Evolutionary conservation across 2,329 filamentous ascomycete species (phyloP).

Genomic region (Aspergillus cejpii): DNA sequence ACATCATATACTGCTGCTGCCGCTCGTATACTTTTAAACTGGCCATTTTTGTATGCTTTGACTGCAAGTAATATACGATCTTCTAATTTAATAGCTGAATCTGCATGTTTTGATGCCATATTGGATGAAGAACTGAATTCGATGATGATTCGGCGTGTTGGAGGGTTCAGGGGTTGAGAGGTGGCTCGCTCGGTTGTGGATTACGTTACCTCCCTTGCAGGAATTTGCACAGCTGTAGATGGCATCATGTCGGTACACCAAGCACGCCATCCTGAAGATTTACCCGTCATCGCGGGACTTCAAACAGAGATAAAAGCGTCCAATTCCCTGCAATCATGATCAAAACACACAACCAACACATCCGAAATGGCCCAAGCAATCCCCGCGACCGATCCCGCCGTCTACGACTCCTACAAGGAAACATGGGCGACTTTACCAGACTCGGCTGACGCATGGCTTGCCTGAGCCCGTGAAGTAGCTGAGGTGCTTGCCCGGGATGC

Average conservation of each 20-base stretch:
- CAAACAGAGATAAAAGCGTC: not conserved
- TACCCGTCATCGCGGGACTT: not conserved
- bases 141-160: too few relatives aligned
- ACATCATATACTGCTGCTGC: too few relatives aligned
- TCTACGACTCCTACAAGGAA: conserved; percentile 39
- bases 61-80: too few relatives aligned
- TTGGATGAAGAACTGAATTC: too few relatives aligned
- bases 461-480: conserved; percentile 45
- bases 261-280: not conserved
- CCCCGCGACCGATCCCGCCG: conserved; percentile 33
- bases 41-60: too few relatives aligned
- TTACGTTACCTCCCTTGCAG: rapidly evolving
- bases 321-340: too few relatives aligned
- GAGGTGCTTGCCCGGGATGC: conserved; percentile 47
- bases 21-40: too few relatives aligned
- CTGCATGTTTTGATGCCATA: too few relatives aligned
- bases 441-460: conserved; percentile 42
- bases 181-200: too few relatives aligned
- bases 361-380: conserved; percentile 14
- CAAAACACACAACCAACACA: too few relatives aligned
- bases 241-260: not conserved
- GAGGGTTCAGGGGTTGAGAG: too few relatives aligned
- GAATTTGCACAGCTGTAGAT: not conserved
- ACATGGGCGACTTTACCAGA: conserved; percentile 35
- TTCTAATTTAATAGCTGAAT: too few relatives aligned